phyloP scores from a whole-genome alignment of 306 rosid species.

The Sesbania bispinosa region DNA sequence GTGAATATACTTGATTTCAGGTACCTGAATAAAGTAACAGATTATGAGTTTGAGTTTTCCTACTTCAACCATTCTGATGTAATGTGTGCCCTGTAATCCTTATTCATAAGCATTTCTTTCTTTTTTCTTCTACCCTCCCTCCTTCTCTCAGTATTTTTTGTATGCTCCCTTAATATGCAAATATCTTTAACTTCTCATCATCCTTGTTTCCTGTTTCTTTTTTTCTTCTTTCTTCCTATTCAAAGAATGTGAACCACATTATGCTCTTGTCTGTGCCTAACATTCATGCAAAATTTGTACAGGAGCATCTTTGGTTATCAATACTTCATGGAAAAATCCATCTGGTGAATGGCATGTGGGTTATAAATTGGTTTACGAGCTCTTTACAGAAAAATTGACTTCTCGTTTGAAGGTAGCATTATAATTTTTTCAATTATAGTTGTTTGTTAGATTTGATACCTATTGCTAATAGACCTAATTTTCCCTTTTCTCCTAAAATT shows the following conservation, averaged over 20 bases:
- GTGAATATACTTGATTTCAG: conserved; percentile 21
- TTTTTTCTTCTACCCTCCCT: background rate
- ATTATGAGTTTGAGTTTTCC: background rate
- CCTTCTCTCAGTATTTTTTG: background rate
- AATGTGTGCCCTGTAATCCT: background rate
- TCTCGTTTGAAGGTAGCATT: conserved; percentile 81
- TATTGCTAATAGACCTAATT: conserved; percentile 7
- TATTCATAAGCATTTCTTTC: conserved; percentile 9
- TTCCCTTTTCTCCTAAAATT: conserved; percentile 18
- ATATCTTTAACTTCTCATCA: conserved; percentile 5
- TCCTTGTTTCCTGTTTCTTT: conserved; percentile 9
- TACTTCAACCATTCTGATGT: conserved; percentile 8
- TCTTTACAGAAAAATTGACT: conserved; percentile 67
- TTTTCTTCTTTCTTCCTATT: background rate
- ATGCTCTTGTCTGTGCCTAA: conserved; percentile 30
- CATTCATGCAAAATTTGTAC: conserved; percentile 23
- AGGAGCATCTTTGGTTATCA: conserved; percentile 75
- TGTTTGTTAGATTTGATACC: background rate
- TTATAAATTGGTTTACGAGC: conserved; percentile 76
- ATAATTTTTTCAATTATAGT: conserved; percentile 20
- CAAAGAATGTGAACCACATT: conserved; percentile 6
- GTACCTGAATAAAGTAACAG: background rate
- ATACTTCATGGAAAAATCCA: conserved; percentile 85
- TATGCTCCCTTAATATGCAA: background rate
- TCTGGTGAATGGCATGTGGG: conserved; percentile 98